Evolutionary conservation across 1,284 basidiomycete species (phyloP), one percentile per base, ranked within the genome.

Genomic region (Boletellus dicymbophilus): DNA sequence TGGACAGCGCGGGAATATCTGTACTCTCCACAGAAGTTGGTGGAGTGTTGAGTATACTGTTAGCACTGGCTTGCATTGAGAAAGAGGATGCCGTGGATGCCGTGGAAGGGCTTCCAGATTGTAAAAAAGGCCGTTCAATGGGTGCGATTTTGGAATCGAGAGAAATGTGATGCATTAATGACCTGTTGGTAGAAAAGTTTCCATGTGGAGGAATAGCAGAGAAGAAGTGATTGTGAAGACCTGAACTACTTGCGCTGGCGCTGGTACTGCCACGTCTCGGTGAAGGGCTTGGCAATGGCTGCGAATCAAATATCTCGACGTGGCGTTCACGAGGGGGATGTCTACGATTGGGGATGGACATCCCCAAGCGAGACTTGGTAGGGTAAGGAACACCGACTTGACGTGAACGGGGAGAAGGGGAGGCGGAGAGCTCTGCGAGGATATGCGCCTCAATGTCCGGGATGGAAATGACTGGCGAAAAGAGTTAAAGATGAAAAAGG

Each of bases 301-400:
- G 88, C 5, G 88, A 90, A 59, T 87, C 79, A 58, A 88, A 87
- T 37, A 90, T 90, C 59, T 89, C 84, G 36, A 90, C 87, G 55
- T 86, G 82, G 36, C 81, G 76, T 52, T 84, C 75, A 23, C 77
- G 68, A 15, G 71, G 66, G 22, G 51, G 49, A 46, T 73, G 72
- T 43, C 75, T 71, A 46, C 72, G 74, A 50, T 70, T 73, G 5
- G 82, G 84, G 49, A 85, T 85, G 11, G 79, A 71, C 38, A 85
- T 76, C 6, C 83, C 77, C 20, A 79, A 67, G 37, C 83, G 81
- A 23, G 73, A 72, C 60, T 73, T 84, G 46, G 73, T 77, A 49
- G 72, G 80, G 20, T 73, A 71, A 21, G 85, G 88, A 0, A 89
- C 78, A 26, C 80, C 82, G n/a, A 89, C 85, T 51, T 82, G 83